Base-by-base conservation (phyloP, 2,329 filamentous ascomycete genomes). In the Thelonectria olida region DNA sequence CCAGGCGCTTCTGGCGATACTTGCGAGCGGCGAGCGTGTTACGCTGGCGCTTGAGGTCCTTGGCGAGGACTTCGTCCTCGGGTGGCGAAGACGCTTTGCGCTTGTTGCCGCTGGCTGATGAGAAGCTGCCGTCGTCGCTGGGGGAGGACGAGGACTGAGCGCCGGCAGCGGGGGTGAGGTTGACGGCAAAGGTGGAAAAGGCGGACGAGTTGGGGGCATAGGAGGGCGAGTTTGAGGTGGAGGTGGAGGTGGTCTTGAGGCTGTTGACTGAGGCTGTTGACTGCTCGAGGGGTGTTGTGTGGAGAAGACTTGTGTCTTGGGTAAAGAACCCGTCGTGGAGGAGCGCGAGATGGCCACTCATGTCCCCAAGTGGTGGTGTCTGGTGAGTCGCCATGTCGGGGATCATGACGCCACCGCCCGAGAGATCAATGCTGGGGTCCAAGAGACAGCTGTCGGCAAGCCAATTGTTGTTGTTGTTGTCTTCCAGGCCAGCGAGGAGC, bases 11-110 rank as follows among this genome's bases (percentile, higher is more conserved):
- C 73, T 92, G 89, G 23, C 90, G 86, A 72, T 91, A 92, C 63
- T 89, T 88, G 63, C 88, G 84, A 27, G 90, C 90, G n/a, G 90
- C 89, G 63, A 90, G 82, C 13, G 89, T 92, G 75, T 92, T 92
- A 63, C 86, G 84, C 63, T 86, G 85, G 25, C 90, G 87, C 75
- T 91, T 91, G 70, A 81, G 71, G 17, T 75, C 71, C 5, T 73
- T 66, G 23, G 65, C 63, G 4, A 63, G 63, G 15, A 66, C 58
- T 12, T 74, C 71, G 7, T 72, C 72, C 27, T 67, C 65, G 4
- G 64, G 61, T 2, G 72, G 65, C 3, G 62, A 58, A n/a, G 57
- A 54, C 28, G 58, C 39, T 41, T 72, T 71, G 50, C 69, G 69
- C 59, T 71, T 71, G 54, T 48, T 44, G 34, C 53, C 31, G 45